Evolutionary conservation across 129 eudicot species (phyloP), one percentile per base, ranked within the genome.

Genomic region (Rutidosis leptorrhynchoides): DNA sequence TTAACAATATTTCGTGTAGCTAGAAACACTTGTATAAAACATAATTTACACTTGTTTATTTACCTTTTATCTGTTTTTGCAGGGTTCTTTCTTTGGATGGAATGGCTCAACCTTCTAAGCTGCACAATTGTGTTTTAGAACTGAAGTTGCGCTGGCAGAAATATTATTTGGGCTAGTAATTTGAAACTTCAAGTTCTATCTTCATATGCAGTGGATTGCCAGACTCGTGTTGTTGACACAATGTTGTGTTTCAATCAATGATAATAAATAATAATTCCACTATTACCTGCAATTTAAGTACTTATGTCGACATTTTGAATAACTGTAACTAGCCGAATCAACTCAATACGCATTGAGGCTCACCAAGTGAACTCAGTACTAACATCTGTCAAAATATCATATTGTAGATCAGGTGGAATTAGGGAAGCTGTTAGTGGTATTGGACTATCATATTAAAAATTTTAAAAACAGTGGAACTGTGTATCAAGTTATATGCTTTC

Each of bases 11-110:
- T 26, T 27, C 49, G 45, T 65, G 49, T 30, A 28, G n/a, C 11
- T 48, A 51, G 21, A n/a, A 28, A 20, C 48, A 17, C 10, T 62
- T 30, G 30, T 3, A n/a, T 3, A 20, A 9, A 45, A 27, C 1
- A 46, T n/a, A 20, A 2, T 2, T 51, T 28, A 7, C 62, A 21
- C 61, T 11, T 28, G 3, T 37, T 48, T 25, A 14, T 57, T 5
- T 57, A 12, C 30, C n/a, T 24, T 25, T n/a, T n/a, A n/a, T n/a
- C n/a, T n/a, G n/a, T n/a, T n/a, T 71, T 70, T 71, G 67, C 83
- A 90, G 90, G 95, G 93, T 27, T 84, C 95, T 67, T 69, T 72
- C 85, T 78, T 90, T 49, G 90, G 97, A 64, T 90, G 92, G 95
- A 87, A 90, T 27, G 97, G 97, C 33, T 59, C 85, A 16, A 87